Conservation (phyloP, 1,284 basidiomycete genomes). For the Schizophyllum amplum region DNA sequence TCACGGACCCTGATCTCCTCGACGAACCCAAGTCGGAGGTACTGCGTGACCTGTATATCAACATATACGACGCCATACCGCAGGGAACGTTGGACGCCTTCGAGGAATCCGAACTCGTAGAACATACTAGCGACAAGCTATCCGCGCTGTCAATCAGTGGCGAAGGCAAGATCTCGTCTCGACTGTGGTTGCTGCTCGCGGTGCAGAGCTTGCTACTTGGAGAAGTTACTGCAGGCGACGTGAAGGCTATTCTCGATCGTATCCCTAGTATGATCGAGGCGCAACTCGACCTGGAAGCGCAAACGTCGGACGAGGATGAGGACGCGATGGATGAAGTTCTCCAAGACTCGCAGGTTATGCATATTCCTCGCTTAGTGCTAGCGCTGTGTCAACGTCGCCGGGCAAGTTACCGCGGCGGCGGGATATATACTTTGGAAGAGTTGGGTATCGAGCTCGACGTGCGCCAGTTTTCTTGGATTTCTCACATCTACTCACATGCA, state of each 20-base stretch:
- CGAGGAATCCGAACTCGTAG: neutral
- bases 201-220: neutral
- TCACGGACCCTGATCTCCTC: neutral
- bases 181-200: neutral
- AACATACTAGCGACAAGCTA: neutral
- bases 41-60: neutral
- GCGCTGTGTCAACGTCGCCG: neutral
- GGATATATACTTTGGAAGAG: neutral
- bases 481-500: neutral
- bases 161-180: neutral
- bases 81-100: neutral
- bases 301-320: neutral
- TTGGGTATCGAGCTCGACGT: neutral
- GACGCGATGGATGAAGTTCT: neutral
- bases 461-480: neutral
- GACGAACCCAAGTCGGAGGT: neutral
- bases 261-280: neutral
- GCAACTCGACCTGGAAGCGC: neutral
- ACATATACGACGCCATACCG: neutral
- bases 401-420: too few relatives aligned
- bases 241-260: neutral
- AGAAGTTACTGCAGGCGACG: neutral
- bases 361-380: neutral
- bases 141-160: neutral
- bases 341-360: neutral